phyloP scores from a whole-genome alignment of 257 asterid species.

The Solanum lycopersicoides region DNA sequence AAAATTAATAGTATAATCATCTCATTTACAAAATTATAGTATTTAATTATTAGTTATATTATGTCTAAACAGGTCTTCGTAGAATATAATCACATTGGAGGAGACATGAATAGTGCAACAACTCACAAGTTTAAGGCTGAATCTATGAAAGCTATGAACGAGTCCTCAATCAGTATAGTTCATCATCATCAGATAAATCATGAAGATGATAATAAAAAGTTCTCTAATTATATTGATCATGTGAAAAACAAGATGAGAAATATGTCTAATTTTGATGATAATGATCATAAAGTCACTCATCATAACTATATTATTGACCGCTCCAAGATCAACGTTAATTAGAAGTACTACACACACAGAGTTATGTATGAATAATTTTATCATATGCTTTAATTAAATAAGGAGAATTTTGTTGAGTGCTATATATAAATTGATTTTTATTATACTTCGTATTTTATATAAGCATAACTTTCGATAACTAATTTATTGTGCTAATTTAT shows the following conservation, averaged over 20 bases:
- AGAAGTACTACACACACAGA: neutral
- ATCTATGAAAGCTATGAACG: neutral
- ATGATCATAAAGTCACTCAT: constrained; percentile 10
- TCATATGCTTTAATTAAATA: neutral
- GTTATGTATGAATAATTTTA: neutral
- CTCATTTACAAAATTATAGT: neutral
- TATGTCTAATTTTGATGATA: constrained; percentile 13
- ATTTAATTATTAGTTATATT: neutral
- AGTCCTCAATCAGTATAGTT: neutral
- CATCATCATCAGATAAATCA: neutral
- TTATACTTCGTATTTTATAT: neutral
- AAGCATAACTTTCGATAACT: neutral
- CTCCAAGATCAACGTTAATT: neutral
- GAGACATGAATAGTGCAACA: neutral
- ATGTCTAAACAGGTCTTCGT: neutral
- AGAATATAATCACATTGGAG: neutral
- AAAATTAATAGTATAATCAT: neutral
- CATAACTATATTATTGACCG: neutral
- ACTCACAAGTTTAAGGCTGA: neutral
- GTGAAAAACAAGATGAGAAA: constrained; percentile 22
- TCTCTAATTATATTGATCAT: constrained; percentile 19
- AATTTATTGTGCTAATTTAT: no score
- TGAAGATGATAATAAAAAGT: neutral
- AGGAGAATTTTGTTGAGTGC: neutral
- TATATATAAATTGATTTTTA: neutral